Conservation (phyloP, 768 basidiomycete species). For the Gloeopeniophorella convolvens region DNA sequence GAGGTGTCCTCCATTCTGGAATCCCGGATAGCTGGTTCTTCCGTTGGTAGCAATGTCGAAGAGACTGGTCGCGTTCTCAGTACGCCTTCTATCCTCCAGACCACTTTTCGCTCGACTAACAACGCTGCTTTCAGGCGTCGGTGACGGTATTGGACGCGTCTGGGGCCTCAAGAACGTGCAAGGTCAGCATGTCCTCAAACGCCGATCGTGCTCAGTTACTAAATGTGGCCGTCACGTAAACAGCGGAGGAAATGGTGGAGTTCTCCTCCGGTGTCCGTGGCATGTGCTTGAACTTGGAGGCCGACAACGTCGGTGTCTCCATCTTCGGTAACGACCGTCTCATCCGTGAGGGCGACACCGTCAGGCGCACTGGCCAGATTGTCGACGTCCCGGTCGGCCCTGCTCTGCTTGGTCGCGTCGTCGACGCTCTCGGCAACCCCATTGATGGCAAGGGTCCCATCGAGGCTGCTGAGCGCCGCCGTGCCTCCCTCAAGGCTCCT, state of each 20-base stretch:
- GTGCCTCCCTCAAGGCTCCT: conserved; percentile 97
- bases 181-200: conserved; percentile 42
- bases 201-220: conserved; percentile 17
- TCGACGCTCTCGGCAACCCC: conserved; percentile 99
- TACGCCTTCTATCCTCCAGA: conserved; percentile 36
- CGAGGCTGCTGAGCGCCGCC: conserved; percentile 86
- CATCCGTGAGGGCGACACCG: conserved; percentile 99
- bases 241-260: conserved; percentile 99
- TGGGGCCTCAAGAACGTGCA: conserved; percentile 99
- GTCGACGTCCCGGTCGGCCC: conserved; percentile 99
- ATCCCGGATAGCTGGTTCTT: conserved; percentile 91
- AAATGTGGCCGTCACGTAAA: conserved; percentile 22
- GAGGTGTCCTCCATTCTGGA: conserved; percentile 99
- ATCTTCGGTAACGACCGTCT: conserved; percentile 97
- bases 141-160: conserved; percentile 99
- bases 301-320: conserved; percentile 99
- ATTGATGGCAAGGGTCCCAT: conserved; percentile 99
- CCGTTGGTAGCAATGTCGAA: conserved; percentile 90
- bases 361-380: conserved; percentile 99
- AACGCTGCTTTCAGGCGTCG: conserved; percentile 59
- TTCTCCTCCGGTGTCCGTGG: conserved; percentile 99
- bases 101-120: conserved; percentile 24
- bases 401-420: conserved; percentile 95
- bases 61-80: conserved; percentile 99
- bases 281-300: conserved; percentile 99